Percentiles rank a stretch among this genome's conserved stretches.
Evolutionary conservation across 2,329 filamentous ascomycete genomes (phyloP).

Genomic region (Aspergillus ochraceus): DNA sequence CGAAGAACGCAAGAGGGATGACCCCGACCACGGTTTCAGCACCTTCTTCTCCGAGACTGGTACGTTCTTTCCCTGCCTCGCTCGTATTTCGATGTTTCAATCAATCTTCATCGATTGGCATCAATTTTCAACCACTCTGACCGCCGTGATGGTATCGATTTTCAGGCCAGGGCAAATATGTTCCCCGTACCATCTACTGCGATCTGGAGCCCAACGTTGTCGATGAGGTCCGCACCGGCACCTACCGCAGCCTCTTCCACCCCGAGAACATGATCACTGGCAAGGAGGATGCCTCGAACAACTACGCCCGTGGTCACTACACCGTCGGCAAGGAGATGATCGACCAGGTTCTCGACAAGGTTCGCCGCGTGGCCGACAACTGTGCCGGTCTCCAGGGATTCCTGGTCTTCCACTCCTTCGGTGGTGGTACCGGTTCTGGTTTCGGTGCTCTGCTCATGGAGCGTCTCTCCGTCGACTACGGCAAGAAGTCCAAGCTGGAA

Average conservation of each 20-base stretch:
- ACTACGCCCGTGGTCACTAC: constrained; percentile 99
- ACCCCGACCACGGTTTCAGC: constrained; percentile 97
- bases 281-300: constrained; percentile 99
- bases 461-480: constrained; percentile 97
- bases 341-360: constrained; percentile 95
- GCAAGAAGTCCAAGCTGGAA: constrained; percentile 99
- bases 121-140: background rate
- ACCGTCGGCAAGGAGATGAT: constrained; percentile 99
- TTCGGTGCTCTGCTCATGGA: constrained; percentile 99
- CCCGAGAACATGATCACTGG: constrained; percentile 99
- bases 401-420: constrained; percentile 99
- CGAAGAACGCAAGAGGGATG: constrained; percentile 91
- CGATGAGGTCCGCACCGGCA: constrained; percentile 96
- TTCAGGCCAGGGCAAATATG: constrained; percentile 96
- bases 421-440: constrained; percentile 96
- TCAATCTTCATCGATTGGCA: constrained; percentile 1
- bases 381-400: constrained; percentile 98
- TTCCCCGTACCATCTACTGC: constrained; percentile 97
- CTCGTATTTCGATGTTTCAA: background rate
- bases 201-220: constrained; percentile 99
- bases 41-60: constrained; percentile 99
- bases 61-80: constrained; percentile 49
- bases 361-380: constrained; percentile 95
- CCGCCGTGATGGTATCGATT: constrained; percentile 8
- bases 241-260: constrained; percentile 97